These are phyloP conservation scores for Gnomoniopsis smithogilvyi DNA, from an alignment of 2,329 filamentous ascomycete species.

Conservation along the genomic window DNA sequence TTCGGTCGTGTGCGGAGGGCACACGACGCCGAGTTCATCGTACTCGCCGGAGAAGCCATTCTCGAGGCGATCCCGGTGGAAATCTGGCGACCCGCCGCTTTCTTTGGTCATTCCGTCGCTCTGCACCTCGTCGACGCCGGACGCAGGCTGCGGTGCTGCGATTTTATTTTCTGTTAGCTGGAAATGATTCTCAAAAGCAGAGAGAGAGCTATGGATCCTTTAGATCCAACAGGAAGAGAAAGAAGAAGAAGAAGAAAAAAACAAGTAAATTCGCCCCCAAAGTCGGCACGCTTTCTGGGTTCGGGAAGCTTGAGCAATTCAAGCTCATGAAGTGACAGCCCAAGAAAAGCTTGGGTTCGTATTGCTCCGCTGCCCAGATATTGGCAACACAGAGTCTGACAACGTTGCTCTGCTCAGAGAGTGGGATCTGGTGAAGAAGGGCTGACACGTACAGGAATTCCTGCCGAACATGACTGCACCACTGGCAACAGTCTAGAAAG, in stretches of 20 bases:
- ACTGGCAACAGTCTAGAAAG: background rate
- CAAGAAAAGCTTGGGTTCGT: too few relatives aligned
- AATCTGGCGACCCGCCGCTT: conserved; percentile 5
- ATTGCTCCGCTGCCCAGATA: too few relatives aligned
- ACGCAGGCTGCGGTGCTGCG: background rate
- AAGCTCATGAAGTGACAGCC: too few relatives aligned
- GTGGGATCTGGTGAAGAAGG: background rate
- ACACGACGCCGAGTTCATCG: conserved; percentile 32
- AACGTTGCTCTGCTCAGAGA: too few relatives aligned
- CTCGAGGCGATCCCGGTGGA: conserved; percentile 4
- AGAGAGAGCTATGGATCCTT: background rate
- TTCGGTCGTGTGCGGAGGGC: conserved; percentile 58
- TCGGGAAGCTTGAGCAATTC: too few relatives aligned
- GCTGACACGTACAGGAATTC: conserved; percentile 10
- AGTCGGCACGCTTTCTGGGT: too few relatives aligned
- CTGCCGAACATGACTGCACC: conserved; percentile 8
- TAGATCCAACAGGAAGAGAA: background rate
- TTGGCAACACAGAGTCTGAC: too few relatives aligned
- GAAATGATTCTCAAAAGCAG: background rate
- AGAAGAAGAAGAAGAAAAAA: background rate
- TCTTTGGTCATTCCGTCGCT: background rate
- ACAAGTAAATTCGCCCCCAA: too few relatives aligned
- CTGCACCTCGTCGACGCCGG: background rate
- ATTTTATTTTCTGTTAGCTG: background rate
- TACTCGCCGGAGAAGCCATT: conserved; percentile 22